These are phyloP conservation scores for Daldinia loculata DNA, from an alignment of 495 filamentous ascomycete species.

Conservation along the genomic window DNA sequence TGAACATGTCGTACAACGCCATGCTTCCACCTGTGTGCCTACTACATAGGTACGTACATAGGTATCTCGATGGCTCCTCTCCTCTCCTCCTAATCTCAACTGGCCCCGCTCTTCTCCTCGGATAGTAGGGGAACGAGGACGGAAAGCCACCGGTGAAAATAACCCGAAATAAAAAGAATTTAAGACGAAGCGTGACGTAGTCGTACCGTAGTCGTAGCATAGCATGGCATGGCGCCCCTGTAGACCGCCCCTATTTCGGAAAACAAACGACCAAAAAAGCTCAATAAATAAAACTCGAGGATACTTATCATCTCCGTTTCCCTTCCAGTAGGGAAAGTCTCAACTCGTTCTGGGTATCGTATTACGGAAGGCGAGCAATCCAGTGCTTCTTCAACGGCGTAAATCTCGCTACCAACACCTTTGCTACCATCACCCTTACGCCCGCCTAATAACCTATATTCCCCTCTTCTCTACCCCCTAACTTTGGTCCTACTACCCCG, in stretches of 20 bases:
- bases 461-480: background rate
- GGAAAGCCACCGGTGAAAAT: background rate
- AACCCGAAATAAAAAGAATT: background rate
- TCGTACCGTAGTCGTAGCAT: constrained; percentile 5
- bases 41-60: constrained; percentile 16
- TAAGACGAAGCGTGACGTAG: constrained; percentile 3
- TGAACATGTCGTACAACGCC: constrained; percentile 32
- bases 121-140: background rate
- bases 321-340: background rate
- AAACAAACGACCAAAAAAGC: constrained; percentile 1
- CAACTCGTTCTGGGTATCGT: background rate
- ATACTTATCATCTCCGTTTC: background rate
- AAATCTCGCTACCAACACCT: background rate
- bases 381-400: background rate
- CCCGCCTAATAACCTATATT: background rate
- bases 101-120: background rate
- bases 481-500: constrained; percentile 37
- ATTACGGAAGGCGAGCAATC: background rate
- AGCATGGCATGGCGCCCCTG: background rate
- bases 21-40: constrained; percentile 18
- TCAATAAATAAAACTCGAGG: constrained; percentile 4
- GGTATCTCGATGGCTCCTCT: constrained; percentile 11
- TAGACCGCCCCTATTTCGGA: constrained; percentile 13
- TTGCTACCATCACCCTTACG: background rate
- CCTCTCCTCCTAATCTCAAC: background rate